Evolutionary conservation across 2,329 filamentous ascomycete species (phyloP).

Genomic region (Cercospora berteroae): DNA sequence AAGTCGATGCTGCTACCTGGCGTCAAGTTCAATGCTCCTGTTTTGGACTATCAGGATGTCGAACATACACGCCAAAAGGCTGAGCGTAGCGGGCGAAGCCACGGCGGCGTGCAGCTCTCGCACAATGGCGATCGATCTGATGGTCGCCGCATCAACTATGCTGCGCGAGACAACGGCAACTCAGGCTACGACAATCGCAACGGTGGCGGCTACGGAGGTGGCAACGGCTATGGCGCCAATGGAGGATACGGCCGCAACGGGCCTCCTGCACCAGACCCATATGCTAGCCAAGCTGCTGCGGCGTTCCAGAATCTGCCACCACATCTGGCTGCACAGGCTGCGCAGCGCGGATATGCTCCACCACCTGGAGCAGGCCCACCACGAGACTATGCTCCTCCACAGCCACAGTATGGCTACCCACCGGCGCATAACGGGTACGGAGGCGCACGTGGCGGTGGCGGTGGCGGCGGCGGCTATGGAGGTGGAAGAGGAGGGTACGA

Average conservation of each 20-base stretch:
- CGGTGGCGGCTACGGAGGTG: constrained; percentile 20
- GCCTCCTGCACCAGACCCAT: constrained; percentile 14
- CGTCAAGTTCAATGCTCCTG: constrained; percentile 68
- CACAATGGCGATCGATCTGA: constrained; percentile 47
- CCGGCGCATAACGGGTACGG: constrained; percentile 30
- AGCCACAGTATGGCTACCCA: constrained; percentile 27
- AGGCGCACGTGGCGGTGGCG: constrained; percentile 13
- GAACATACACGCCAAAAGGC: constrained; percentile 68
- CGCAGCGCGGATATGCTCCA: constrained; percentile 34
- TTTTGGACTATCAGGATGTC: constrained; percentile 72
- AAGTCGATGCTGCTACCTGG: constrained; percentile 94
- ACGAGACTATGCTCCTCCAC: constrained; percentile 16
- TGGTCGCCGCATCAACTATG: constrained; percentile 56
- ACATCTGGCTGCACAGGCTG: constrained; percentile 37
- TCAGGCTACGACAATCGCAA: constrained; percentile 28
- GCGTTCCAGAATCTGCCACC: constrained; percentile 35
- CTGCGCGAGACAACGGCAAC: constrained; percentile 32
- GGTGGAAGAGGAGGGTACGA: constrained; percentile 27
- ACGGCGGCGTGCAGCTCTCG: constrained; percentile 65
- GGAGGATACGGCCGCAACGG: constrained; percentile 28
- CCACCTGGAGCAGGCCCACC: constrained; percentile 22
- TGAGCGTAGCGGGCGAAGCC: constrained; percentile 64
- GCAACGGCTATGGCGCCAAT: constrained; percentile 30
- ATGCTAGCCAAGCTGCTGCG: constrained; percentile 21
- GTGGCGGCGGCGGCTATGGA: constrained; percentile 22